Percentiles rank a stretch among this genome's conserved stretches.
Conservation (phyloP, 2,329 filamentous ascomycete genomes). For the Tolypocladium cylindrosporum region DNA sequence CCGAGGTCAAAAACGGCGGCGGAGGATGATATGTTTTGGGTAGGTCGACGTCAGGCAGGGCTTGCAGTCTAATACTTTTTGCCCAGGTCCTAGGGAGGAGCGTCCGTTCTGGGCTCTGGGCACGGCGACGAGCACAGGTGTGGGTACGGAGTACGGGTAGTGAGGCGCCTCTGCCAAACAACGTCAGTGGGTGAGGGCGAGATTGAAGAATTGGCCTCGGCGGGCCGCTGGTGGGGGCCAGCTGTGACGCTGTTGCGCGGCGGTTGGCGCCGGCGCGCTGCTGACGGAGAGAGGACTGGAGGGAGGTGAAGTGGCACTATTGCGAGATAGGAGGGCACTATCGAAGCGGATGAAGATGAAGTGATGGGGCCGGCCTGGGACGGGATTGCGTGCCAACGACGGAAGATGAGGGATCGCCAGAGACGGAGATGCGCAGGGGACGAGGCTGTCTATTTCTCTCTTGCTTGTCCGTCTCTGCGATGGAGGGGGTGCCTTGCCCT, state of each 20-base stretch:
- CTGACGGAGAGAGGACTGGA: not conserved
- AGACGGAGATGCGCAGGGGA: not conserved
- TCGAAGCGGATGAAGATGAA: not conserved
- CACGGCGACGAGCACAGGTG: not conserved
- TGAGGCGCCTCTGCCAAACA: slow-evolving; percentile 3
- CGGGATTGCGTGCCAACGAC: not conserved
- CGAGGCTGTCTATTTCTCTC: not conserved
- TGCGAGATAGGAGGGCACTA: not conserved
- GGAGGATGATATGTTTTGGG: not conserved
- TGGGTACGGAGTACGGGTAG: not conserved
- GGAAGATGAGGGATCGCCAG: not conserved
- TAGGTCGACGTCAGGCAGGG: not conserved
- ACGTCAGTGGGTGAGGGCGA: slow-evolving; percentile 6
- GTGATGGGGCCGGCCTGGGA: not conserved
- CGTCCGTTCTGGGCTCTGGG: not conserved
- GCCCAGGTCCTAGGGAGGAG: not conserved
- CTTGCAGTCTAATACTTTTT: not conserved
- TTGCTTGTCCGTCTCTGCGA: not conserved
- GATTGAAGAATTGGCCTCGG: slow-evolving; percentile 5
- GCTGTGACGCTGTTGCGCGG: slow-evolving; percentile 1
- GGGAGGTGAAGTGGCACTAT: slow-evolving; percentile 1
- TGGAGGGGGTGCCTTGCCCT: not conserved
- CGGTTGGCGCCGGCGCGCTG: not conserved
- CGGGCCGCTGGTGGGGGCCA: slow-evolving; percentile 7
- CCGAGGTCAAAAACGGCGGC: not conserved